Base-by-base conservation (phyloP, 371 early-diverging fungal genomes). In the Mortierella sp. region DNA sequence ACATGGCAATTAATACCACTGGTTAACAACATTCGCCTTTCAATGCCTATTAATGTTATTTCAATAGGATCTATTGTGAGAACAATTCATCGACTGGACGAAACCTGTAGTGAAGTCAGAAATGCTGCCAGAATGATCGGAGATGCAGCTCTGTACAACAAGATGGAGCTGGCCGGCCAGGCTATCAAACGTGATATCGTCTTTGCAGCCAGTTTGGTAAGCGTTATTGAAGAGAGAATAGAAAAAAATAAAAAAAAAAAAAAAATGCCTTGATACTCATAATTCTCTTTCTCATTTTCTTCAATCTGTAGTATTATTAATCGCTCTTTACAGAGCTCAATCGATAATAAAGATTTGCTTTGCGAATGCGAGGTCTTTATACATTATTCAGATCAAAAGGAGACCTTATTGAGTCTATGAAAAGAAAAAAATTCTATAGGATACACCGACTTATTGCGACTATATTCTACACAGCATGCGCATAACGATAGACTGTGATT, bases 161-260 rank as follows among this genome's bases (percentile, higher is more conserved):
- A 98, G 87, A 98, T 99, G 96, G 96, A 97, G 70, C 91, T 93
- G 58, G 99, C 98, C 5, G 91, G 94, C 58, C 92, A 91, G 74
- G 87, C 93, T 38, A 98, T 99, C 76, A 95, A 97, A 75, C 93
- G 99, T 70, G 99, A 99, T 84, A 99, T 99, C 86, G 98, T 99
- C 22, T 99, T 99, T 95, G 97, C 99, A 0, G 96, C 96, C 22
- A 95, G 96, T 66, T 89, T 99, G 84, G 91, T 91, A 89, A 84
- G 88, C 40, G 55, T 40, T 28, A 52, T 28, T 11, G 28, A 64
- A 52, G 24, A 64, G 52, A 52, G 52, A 52, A 6, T 33, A 50
- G 47, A 28, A 48, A 24, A 45, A 58, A 58, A 58, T 32, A 53
- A 53, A 53, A 19, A 53, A 10, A 53, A 19, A 53, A 10, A 53